These are phyloP conservation scores for Quercus ilex DNA, from an alignment of 306 rosid genomes.

Conservation along the genomic window DNA sequence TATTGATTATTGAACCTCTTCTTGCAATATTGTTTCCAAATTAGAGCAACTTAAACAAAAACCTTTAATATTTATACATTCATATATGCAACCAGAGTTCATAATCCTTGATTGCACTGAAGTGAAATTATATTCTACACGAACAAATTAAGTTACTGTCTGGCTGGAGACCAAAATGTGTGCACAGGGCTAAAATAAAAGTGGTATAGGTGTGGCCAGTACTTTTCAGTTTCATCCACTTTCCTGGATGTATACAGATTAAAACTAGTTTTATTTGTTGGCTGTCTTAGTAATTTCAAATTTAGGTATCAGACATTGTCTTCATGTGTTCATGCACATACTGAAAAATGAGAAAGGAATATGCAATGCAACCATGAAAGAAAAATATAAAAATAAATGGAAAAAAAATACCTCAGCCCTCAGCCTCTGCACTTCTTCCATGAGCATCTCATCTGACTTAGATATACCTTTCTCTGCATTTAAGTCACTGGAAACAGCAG, in stretches of 20 bases:
- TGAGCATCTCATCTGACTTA: constrained; percentile 44
- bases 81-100: too few species aligned
- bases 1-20: not conserved
- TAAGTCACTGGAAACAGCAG: constrained; percentile 17
- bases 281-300: not conserved
- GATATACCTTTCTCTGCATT: constrained; percentile 28
- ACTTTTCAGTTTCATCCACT: not conserved
- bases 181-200: not conserved
- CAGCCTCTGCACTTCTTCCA: constrained; percentile 60
- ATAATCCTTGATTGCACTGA: too few species aligned
- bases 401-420: constrained; percentile 54
- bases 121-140: not conserved
- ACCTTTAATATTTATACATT: not conserved
- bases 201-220: not conserved
- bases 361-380: not conserved
- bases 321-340: not conserved
- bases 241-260: not conserved
- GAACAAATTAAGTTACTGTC: not conserved
- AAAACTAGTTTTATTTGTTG: not conserved
- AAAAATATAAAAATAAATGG: not conserved
- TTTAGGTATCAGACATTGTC: not conserved
- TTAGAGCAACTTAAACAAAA: not conserved
- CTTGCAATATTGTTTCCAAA: not conserved
- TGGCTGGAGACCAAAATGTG: not conserved
- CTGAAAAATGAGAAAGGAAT: not conserved